Percentiles rank a stretch among this genome's conserved stretches.
Conservation (phyloP, 495 filamentous ascomycete species). For the Xylaria sp. region DNA sequence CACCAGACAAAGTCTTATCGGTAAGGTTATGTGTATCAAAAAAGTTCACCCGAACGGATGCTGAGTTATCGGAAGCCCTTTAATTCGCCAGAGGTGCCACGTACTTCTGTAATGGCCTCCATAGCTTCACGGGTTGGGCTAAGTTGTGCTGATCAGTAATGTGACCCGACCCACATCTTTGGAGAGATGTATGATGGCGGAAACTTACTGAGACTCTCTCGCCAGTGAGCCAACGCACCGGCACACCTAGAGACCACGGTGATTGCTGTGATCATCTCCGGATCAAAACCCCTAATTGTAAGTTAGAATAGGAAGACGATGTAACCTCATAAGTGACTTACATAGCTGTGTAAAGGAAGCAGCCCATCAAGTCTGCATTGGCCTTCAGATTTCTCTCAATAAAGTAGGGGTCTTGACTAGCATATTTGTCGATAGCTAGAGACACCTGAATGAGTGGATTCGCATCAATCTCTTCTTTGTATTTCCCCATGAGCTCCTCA, state of each 20-base stretch:
- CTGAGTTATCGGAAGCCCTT: not conserved
- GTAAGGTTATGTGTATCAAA: not conserved
- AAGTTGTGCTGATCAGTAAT: not conserved
- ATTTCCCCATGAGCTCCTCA: constrained; percentile 53
- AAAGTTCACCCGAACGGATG: not conserved
- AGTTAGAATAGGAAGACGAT: not conserved
- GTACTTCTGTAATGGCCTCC: constrained; percentile 40
- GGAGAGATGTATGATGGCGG: not conserved
- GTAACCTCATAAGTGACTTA: not conserved
- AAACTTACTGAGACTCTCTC: constrained; percentile 41
- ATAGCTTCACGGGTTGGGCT: constrained; percentile 42
- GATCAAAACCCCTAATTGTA: constrained; percentile 39
- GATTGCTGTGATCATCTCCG: constrained; percentile 40
- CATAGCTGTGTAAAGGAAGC: constrained; percentile 61
- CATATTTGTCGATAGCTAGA: constrained; percentile 57
- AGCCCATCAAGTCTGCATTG: constrained; percentile 65
- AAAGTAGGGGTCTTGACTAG: constrained; percentile 61
- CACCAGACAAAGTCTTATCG: not conserved
- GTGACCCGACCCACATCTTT: not conserved
- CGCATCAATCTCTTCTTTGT: constrained; percentile 41
- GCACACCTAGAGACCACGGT: constrained; percentile 36
- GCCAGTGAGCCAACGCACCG: constrained; percentile 43
- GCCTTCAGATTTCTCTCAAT: constrained; percentile 54
- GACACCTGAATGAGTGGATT: constrained; percentile 59
- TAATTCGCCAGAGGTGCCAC: constrained; percentile 35